A percentile compares a stretch with the other conserved stretches of the same genome.
phyloP scores from a whole-genome alignment of 2,329 filamentous ascomycete genomes.

The Malbranchea cinnamomea region DNA sequence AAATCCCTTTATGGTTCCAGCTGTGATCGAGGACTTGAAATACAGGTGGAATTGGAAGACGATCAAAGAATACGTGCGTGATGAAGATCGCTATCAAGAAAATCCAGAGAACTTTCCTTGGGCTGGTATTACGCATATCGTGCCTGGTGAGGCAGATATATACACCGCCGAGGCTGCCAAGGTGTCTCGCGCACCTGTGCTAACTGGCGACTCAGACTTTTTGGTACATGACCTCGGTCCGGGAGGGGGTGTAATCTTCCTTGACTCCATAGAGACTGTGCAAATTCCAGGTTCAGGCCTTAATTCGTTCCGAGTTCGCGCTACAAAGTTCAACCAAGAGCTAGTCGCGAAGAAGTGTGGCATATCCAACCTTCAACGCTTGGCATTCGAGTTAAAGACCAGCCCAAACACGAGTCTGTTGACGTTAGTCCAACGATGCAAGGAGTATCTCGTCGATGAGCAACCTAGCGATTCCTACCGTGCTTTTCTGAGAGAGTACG shows the following conservation, averaged over 20 bases:
- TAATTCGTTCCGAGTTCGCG: constrained; percentile 12
- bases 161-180: constrained; percentile 57
- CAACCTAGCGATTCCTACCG: constrained; percentile 14
- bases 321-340: constrained; percentile 24
- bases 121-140: constrained; percentile 36
- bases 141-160: constrained; percentile 72
- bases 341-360: constrained; percentile 21
- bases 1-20: constrained; percentile 60
- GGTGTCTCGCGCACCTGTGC: constrained; percentile 40
- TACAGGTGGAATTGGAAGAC: constrained; percentile 27
- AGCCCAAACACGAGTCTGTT: constrained; percentile 16
- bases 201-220: constrained; percentile 82
- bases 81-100: constrained; percentile 19
- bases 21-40: constrained; percentile 55
- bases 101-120: constrained; percentile 15
- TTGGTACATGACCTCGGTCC: constrained; percentile 55
- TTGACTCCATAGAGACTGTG: constrained; percentile 41
- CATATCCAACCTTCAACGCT: constrained; percentile 18
- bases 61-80: constrained; percentile 12
- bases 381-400: constrained; percentile 27
- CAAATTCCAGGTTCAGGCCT: constrained; percentile 1
- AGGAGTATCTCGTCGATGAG: constrained; percentile 10
- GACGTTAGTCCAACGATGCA: constrained; percentile 20
- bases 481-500: constrained; percentile 24
- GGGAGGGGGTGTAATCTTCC: constrained; percentile 49